phyloP scores from a whole-genome alignment of 2,329 filamentous ascomycete genomes.

The Alternaria consortialis region DNA sequence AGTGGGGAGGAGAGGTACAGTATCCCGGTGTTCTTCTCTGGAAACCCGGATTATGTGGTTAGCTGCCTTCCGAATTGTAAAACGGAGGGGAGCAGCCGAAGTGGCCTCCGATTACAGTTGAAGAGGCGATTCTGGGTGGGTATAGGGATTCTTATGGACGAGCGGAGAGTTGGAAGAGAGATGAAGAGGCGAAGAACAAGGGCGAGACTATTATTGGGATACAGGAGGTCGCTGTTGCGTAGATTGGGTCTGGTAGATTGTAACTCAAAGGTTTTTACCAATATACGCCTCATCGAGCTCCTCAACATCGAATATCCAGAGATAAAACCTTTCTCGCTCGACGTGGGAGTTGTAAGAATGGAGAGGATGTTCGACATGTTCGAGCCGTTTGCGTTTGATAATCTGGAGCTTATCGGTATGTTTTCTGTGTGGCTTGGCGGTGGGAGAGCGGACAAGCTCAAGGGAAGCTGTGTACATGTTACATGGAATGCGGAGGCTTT shows the following conservation, averaged over 20 bases:
- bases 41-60: constrained; percentile 56
- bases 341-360: neutral
- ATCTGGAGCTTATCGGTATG: neutral
- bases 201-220: constrained; percentile 5
- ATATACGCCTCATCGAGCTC: neutral
- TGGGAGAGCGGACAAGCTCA: constrained; percentile 1
- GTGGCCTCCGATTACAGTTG: constrained; percentile 55
- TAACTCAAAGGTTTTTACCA: too few species aligned
- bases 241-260: neutral
- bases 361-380: neutral
- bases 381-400: neutral
- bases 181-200: constrained; percentile 34
- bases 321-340: neutral
- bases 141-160: constrained; percentile 56
- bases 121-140: constrained; percentile 52
- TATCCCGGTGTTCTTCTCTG: constrained; percentile 56
- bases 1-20: constrained; percentile 52
- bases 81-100: constrained; percentile 47
- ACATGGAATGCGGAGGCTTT: constrained; percentile 3
- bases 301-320: neutral
- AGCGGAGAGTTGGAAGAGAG: constrained; percentile 54
- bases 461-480: neutral
- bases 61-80: constrained; percentile 56
- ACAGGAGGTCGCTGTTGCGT: constrained; percentile 31
- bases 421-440: constrained; percentile 6